Percentiles rank a stretch among this genome's conserved stretches.
phyloP scores from a whole-genome alignment of 805 yeast genomes.

The Lachancea cidri region DNA sequence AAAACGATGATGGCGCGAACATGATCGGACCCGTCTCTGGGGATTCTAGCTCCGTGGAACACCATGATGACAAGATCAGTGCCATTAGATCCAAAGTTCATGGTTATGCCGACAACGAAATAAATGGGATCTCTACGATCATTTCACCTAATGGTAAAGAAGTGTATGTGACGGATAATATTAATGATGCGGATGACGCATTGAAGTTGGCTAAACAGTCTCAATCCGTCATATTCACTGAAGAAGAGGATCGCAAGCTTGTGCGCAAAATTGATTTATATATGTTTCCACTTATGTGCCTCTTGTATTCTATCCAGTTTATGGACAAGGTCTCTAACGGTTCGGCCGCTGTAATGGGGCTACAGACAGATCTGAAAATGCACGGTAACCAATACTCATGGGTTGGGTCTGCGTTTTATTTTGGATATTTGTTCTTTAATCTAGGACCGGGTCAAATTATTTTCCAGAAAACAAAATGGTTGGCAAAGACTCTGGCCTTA shows the following conservation, averaged over 20 bases:
- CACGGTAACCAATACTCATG: conserved; percentile 42
- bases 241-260: conserved; percentile 33
- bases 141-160: conserved; percentile 26
- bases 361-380: conserved; percentile 42
- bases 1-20: conserved; percentile 1
- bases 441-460: conserved; percentile 30
- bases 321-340: conserved; percentile 56
- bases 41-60: background rate
- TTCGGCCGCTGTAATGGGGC: conserved; percentile 50
- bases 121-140: conserved; percentile 15
- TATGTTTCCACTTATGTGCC: conserved; percentile 46
- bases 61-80: background rate
- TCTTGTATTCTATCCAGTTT: conserved; percentile 47
- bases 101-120: background rate
- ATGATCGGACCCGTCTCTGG: conserved; percentile 1
- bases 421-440: conserved; percentile 60
- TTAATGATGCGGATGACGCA: conserved; percentile 41
- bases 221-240: conserved; percentile 27
- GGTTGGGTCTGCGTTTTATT: conserved; percentile 56
- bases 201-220: conserved; percentile 37
- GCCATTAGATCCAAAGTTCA: background rate
- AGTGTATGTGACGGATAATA: conserved; percentile 24
- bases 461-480: conserved; percentile 47
- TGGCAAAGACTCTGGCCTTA: conserved; percentile 45
- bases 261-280: conserved; percentile 47